Percentiles rank a stretch among this genome's conserved stretches.
Evolutionary conservation across 139 green algal genomes (phyloP).

Genomic region (Micractinium conductrix): DNA sequence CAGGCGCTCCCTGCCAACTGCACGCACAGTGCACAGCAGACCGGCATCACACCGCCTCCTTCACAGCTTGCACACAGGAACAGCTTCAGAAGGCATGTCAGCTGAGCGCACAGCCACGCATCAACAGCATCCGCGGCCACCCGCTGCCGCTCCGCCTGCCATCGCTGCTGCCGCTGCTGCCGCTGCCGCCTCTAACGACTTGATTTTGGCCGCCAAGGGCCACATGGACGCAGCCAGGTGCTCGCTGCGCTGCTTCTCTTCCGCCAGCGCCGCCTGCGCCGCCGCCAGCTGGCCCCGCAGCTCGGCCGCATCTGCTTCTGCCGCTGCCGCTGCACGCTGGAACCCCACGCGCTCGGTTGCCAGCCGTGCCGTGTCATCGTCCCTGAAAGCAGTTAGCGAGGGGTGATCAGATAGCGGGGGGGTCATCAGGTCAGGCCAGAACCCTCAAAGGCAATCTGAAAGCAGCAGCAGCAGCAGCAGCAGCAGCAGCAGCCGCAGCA

Average conservation of each 20-base stretch:
- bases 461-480: background rate
- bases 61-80: no score
- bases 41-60: no score
- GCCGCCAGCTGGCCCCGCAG: background rate
- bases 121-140: no score
- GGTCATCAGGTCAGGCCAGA: background rate
- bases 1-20: no score
- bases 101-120: no score
- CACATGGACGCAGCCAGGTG: background rate
- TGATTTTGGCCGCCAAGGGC: background rate
- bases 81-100: no score
- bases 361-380: background rate
- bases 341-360: background rate
- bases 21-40: no score
- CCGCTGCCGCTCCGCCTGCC: no score
- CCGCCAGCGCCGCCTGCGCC: background rate
- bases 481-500: background rate
- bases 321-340: background rate
- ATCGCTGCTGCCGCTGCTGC: background rate
- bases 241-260: background rate
- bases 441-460: background rate
- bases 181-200: background rate
- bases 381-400: background rate
- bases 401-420: background rate
- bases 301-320: background rate